These are phyloP conservation scores for Ceratobasidium sp. DNA, from an alignment of 1,284 basidiomycete species.

Conservation along the genomic window DNA sequence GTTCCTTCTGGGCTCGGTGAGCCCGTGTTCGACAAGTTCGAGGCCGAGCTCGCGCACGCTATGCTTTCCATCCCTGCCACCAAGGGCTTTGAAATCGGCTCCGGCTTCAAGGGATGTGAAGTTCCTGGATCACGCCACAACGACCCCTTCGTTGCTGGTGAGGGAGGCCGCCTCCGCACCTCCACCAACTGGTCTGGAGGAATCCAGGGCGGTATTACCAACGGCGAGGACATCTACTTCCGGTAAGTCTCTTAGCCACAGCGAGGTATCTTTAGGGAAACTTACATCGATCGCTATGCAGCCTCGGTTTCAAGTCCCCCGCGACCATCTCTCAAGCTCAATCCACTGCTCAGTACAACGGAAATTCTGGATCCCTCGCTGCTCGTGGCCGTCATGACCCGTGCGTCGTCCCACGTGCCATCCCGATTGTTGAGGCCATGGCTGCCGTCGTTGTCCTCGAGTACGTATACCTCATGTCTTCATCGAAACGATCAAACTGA, in stretches of 20 bases:
- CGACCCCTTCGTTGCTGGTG: conserved; percentile 80
- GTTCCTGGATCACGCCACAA: conserved; percentile 94
- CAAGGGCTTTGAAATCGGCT: conserved; percentile 98
- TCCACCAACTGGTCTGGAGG: conserved; percentile 96
- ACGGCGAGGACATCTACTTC: conserved; percentile 98
- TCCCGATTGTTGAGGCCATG: conserved; percentile 99
- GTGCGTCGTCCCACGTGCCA: conserved; percentile 96
- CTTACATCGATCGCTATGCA: conserved; percentile 48
- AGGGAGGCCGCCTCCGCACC: conserved; percentile 81
- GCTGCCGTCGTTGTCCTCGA: conserved; percentile 96
- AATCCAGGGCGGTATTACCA: conserved; percentile 97
- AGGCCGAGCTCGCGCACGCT: conserved; percentile 94
- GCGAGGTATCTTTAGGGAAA: background rate
- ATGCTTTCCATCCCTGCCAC: conserved; percentile 99
- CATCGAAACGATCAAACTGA: background rate
- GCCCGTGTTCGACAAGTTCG: conserved; percentile 98
- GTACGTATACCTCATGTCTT: conserved; percentile 48
- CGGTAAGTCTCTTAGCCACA: conserved; percentile 58
- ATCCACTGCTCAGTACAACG: conserved; percentile 90
- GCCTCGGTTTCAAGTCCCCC: conserved; percentile 97
- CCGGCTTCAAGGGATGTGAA: conserved; percentile 95
- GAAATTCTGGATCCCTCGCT: conserved; percentile 84
- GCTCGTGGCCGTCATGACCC: conserved; percentile 96
- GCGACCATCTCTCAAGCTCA: conserved; percentile 97
- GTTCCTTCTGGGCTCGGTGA: conserved; percentile 93